Conservation (phyloP, 495 filamentous ascomycete genomes). For the Pseudevernia furfuracea region DNA sequence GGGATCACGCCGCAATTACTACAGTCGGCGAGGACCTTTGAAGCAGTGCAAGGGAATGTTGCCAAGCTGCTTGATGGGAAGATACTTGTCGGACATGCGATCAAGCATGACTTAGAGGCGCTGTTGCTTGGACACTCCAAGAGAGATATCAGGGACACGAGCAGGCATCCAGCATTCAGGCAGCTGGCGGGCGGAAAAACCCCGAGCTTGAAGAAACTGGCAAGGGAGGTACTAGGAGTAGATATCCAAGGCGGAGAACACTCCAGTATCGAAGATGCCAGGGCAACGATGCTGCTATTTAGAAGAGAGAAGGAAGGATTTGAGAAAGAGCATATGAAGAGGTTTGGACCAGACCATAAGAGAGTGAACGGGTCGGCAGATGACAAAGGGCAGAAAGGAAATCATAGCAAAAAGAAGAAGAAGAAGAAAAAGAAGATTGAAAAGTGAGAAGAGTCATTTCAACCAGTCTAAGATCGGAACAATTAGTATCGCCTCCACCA, state of each 20-base stretch:
- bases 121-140: conserved; percentile 69
- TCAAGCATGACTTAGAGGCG: conserved; percentile 75
- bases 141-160: conserved; percentile 75
- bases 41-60: conserved; percentile 65
- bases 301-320: conserved; percentile 71
- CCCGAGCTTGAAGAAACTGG: conserved; percentile 67
- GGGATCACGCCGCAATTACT: conserved; percentile 70
- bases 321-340: conserved; percentile 65
- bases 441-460: conserved; percentile 18
- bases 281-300: conserved; percentile 82
- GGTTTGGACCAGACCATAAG: conserved; percentile 46
- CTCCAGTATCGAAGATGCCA: conserved; percentile 78
- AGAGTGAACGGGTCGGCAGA: conserved; percentile 35
- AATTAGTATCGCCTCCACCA: not conserved
- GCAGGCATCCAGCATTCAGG: conserved; percentile 63
- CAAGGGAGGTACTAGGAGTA: conserved; percentile 66
- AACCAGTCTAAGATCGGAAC: not conserved
- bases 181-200: conserved; percentile 69
- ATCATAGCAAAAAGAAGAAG: conserved; percentile 37
- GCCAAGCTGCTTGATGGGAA: conserved; percentile 62
- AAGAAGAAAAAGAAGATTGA: conserved; percentile 37
- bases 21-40: conserved; percentile 57
- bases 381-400: conserved; percentile 38
- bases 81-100: conserved; percentile 82
- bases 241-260: conserved; percentile 75